These are phyloP conservation scores for Metschnikowia aberdeeniae DNA, from an alignment of 805 yeast genomes.

Conservation along the genomic window DNA sequence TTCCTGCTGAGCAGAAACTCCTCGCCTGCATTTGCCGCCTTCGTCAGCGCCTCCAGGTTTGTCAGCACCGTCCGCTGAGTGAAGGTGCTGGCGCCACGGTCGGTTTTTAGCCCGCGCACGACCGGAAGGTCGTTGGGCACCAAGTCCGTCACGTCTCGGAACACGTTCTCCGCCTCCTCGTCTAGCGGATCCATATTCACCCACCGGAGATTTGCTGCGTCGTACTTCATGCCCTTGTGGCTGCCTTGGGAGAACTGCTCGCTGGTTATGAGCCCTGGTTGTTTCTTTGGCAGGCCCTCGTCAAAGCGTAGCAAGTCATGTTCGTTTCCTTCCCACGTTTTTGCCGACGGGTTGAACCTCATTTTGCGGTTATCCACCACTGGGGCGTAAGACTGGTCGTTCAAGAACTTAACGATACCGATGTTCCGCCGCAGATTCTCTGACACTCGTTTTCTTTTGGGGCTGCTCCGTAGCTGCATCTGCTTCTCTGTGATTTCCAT, in stretches of 20 bases:
- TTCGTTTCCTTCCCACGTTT: slow-evolving; percentile 66
- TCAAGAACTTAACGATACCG: slow-evolving; percentile 31
- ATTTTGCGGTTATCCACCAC: slow-evolving; percentile 30
- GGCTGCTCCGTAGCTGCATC: slow-evolving; percentile 15
- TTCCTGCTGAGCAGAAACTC: slow-evolving; percentile 27
- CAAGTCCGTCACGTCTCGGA: slow-evolving; percentile 47
- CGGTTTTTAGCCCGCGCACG: slow-evolving; percentile 6
- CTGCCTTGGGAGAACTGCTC: slow-evolving; percentile 25
- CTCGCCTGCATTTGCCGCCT: slow-evolving; percentile 14
- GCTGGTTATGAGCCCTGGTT: slow-evolving; percentile 37
- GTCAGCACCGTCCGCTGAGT: slow-evolving; percentile 37
- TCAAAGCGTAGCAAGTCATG: slow-evolving; percentile 53
- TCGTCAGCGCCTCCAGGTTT: slow-evolving; percentile 12
- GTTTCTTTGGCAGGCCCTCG: slow-evolving; percentile 17
- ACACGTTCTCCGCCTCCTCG: slow-evolving; percentile 34
- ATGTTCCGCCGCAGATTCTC: slow-evolving; percentile 12
- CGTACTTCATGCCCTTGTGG: slow-evolving; percentile 49
- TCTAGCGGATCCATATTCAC: slow-evolving; percentile 42
- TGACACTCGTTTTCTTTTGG: slow-evolving; percentile 7
- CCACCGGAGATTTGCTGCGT: slow-evolving; percentile 56
- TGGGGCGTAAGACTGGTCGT: slow-evolving; percentile 17
- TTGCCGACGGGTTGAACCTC: slow-evolving; percentile 49
- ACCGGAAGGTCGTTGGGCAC: slow-evolving; percentile 21
- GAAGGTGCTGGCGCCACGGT: slow-evolving; percentile 33
- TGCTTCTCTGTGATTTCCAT: slow-evolving; percentile 26